Conservation (phyloP, 2,329 filamentous ascomycete species). For the Ophiocordyceps camponoti-leonardi region DNA sequence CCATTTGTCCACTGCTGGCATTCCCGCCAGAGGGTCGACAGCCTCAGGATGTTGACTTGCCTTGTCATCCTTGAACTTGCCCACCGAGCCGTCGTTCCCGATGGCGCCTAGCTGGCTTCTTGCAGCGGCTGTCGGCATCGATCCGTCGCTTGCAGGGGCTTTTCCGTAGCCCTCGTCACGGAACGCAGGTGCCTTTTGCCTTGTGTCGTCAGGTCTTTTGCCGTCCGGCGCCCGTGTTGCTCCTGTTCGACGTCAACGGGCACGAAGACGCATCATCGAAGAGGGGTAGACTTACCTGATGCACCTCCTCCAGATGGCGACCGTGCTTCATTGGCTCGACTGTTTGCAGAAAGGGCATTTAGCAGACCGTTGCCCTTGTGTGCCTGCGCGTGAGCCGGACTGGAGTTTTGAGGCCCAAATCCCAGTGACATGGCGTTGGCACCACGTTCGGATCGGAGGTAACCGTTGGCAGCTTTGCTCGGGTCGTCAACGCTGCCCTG, state of each 20-base stretch:
- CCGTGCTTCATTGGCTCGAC: slow-evolving; percentile 28
- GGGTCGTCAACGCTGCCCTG: slow-evolving; percentile 40
- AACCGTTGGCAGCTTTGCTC: slow-evolving; percentile 37
- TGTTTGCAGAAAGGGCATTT: slow-evolving; percentile 45
- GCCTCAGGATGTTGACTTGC: slow-evolving; percentile 21
- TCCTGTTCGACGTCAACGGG: slow-evolving; percentile 10
- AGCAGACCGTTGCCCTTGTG: slow-evolving; percentile 43
- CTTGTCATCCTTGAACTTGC: slow-evolving; percentile 25
- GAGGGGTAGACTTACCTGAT: slow-evolving; percentile 5
- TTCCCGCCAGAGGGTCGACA: slow-evolving; percentile 41
- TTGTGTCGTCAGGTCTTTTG: slow-evolving; percentile 17
- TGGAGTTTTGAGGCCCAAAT: slow-evolving; percentile 30
- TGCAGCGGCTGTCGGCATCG: slow-evolving; percentile 14
- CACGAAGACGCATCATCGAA: background rate
- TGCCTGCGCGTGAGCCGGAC: slow-evolving; percentile 16
- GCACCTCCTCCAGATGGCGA: slow-evolving; percentile 26
- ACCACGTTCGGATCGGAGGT: slow-evolving; percentile 38
- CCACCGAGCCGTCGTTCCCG: slow-evolving; percentile 22
- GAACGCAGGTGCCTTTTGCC: slow-evolving; percentile 25
- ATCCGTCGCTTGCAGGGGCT: slow-evolving; percentile 16
- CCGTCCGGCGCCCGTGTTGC: slow-evolving; percentile 25
- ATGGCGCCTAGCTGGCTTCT: slow-evolving; percentile 28
- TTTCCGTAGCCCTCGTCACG: slow-evolving; percentile 23
- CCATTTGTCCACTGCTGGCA: slow-evolving; percentile 46
- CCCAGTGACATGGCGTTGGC: slow-evolving; percentile 34